Conservation (phyloP, 306 rosid species). For the Clitoria ternatea region DNA sequence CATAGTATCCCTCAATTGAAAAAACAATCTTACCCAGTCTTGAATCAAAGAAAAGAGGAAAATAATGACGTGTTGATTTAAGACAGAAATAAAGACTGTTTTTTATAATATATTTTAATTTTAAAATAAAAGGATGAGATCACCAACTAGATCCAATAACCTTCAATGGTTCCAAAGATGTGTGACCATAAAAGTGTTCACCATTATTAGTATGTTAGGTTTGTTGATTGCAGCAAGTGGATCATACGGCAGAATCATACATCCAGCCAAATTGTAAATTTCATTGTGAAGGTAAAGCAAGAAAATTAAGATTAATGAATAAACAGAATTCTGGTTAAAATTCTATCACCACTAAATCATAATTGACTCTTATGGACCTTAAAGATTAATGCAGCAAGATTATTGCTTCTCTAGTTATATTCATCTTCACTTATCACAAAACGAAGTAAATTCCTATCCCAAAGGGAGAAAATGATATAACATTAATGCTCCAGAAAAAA, state of each 20-base stretch:
- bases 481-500: neutral
- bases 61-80: too few species aligned
- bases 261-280: neutral
- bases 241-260: neutral
- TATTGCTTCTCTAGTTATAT: neutral
- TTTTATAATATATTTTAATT: too few species aligned
- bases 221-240: slow-evolving; percentile 7
- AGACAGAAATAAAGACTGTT: too few species aligned
- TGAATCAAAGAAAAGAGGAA: too few species aligned
- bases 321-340: neutral
- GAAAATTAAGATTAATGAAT: neutral
- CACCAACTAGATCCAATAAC: too few species aligned
- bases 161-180: too few species aligned
- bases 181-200: too few species aligned
- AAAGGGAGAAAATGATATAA: neutral
- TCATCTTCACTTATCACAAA: neutral
- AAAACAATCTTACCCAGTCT: too few species aligned
- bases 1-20: too few species aligned
- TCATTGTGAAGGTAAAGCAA: neutral
- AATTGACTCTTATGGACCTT: neutral
- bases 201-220: too few species aligned
- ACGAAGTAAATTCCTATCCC: neutral
- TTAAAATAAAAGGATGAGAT: too few species aligned
- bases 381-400: neutral
- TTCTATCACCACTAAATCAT: neutral